Evolutionary conservation across 495 filamentous ascomycete species (phyloP), one percentile per base, ranked within the genome.

Genomic region (Lasiosphaeria hispida): DNA sequence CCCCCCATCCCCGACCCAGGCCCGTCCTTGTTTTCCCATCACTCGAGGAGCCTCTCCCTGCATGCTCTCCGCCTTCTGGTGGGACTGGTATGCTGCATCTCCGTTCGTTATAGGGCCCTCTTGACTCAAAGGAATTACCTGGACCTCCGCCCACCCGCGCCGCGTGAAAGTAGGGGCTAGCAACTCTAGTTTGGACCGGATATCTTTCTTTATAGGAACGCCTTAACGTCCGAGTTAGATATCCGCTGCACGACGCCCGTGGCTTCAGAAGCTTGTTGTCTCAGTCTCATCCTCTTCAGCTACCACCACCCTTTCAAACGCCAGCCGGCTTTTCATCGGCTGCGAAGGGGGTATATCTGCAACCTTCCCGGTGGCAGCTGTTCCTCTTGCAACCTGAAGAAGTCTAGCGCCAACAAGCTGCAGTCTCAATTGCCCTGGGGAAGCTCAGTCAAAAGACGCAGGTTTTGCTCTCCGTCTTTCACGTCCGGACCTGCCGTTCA

Each of bases 271-370:
- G 33, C 53, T 45, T 30, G 47, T 7, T 33, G 30, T 49, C 47
- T 49, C 47, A 49, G 47, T 33, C 34, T 36, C 18, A 11, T 7
- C 10, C 30, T 33, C 23, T 49, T 49, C 19, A 33, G 23, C 23
- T 30, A 30, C 23, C 23, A 30, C 23, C 23, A 30, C 23, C 23
- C 23, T 30, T 30, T 30, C 23, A 30, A 30, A 30, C 23, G 23
- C 23, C 23, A 30, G 23, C 23, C 23, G 23, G 23, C 23, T 30
- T 30, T 30, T 30, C 23, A 30, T 30, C 23, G 33, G 14, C 35
- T 52, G 34, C 10, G 39, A 19, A 41, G 11, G 38, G 30, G 19
- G 13, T 61, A 61, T 63, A 63, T 52, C 44, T 55, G 40, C 60
- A 35, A 38, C 11, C 18, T 37, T 44, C 47, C 42, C 55, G 34